phyloP scores from a whole-genome alignment of 2,329 filamentous ascomycete species.

The Colletotrichum musae region DNA sequence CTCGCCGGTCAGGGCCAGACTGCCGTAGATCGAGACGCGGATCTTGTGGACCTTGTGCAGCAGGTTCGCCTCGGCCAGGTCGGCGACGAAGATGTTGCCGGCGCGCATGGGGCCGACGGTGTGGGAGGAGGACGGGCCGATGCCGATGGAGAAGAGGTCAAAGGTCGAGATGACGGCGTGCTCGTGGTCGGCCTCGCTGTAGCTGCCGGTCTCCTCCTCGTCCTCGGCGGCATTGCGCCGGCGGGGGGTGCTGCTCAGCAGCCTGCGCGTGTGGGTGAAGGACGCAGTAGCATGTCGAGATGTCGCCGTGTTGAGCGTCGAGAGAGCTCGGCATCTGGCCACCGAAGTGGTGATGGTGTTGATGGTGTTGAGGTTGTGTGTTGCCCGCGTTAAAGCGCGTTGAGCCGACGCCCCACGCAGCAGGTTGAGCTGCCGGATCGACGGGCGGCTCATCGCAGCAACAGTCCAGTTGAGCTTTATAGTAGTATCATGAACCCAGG shows the following conservation, averaged over 20 bases:
- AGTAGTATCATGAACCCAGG: not conserved
- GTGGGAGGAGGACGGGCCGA: slow-evolving; percentile 66
- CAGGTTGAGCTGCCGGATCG: slow-evolving; percentile 37
- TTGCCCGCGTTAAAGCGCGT: slow-evolving; percentile 37
- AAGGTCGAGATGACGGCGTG: slow-evolving; percentile 68
- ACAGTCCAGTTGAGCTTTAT: not conserved
- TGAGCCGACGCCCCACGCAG: slow-evolving; percentile 37
- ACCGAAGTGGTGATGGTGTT: not conserved
- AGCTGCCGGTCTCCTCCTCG: slow-evolving; percentile 55
- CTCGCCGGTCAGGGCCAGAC: slow-evolving; percentile 65
- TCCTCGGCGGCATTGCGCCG: slow-evolving; percentile 44
- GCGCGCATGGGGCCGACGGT: slow-evolving; percentile 67
- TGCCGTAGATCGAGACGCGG: slow-evolving; percentile 64
- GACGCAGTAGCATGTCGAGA: slow-evolving; percentile 1
- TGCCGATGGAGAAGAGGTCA: slow-evolving; percentile 66
- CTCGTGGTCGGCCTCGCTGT: slow-evolving; percentile 65
- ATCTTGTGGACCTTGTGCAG: slow-evolving; percentile 62
- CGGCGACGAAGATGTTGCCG: slow-evolving; percentile 65
- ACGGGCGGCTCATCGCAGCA: slow-evolving; percentile 33
- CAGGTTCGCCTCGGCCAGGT: slow-evolving; percentile 61
- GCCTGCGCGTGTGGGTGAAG: not conserved
- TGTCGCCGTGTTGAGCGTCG: slow-evolving; percentile 10
- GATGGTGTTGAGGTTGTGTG: not conserved
- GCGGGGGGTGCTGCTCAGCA: slow-evolving; percentile 28
- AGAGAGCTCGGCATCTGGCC: slow-evolving; percentile 1